phyloP scores from a whole-genome alignment of 176 grass and related monocot species.

The Oryza officinalis region DNA sequence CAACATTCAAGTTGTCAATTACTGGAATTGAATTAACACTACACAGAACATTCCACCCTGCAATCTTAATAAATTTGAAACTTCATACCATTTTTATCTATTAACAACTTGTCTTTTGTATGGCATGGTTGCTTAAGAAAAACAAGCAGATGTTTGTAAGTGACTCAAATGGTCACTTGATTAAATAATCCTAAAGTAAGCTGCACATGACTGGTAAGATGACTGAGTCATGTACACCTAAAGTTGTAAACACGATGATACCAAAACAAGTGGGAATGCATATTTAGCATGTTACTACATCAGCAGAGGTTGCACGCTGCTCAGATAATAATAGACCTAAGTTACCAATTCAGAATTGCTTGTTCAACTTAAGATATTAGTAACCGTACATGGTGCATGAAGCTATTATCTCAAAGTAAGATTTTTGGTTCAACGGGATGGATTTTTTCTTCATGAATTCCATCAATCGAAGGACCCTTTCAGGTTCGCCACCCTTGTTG shows the following conservation, averaged over 20 bases:
- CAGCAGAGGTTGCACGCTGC: slow-evolving; percentile 8
- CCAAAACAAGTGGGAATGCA: background rate
- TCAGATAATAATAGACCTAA: slow-evolving; percentile 27
- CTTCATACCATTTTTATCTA: background rate
- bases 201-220: background rate
- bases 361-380: slow-evolving; percentile 27
- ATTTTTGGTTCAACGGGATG: slow-evolving; percentile 76
- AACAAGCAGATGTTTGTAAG: slow-evolving; percentile 20
- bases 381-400: slow-evolving; percentile 83
- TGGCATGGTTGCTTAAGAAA: background rate
- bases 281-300: background rate
- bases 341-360: slow-evolving; percentile 18
- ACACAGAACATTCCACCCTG: background rate
- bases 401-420: slow-evolving; percentile 78
- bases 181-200: slow-evolving; percentile 18
- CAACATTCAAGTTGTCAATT: background rate
- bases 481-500: slow-evolving; percentile 70
- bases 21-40: slow-evolving; percentile 2
- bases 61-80: slow-evolving; percentile 1
- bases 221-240: background rate
- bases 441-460: slow-evolving; percentile 71
- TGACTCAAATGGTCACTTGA: slow-evolving; percentile 4
- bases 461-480: slow-evolving; percentile 71
- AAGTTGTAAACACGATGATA: slow-evolving; percentile 15
- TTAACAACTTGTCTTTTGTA: slow-evolving; percentile 23